phyloP scores from a whole-genome alignment of 2,329 filamentous ascomycete species.

The Hysterium pulicare region DNA sequence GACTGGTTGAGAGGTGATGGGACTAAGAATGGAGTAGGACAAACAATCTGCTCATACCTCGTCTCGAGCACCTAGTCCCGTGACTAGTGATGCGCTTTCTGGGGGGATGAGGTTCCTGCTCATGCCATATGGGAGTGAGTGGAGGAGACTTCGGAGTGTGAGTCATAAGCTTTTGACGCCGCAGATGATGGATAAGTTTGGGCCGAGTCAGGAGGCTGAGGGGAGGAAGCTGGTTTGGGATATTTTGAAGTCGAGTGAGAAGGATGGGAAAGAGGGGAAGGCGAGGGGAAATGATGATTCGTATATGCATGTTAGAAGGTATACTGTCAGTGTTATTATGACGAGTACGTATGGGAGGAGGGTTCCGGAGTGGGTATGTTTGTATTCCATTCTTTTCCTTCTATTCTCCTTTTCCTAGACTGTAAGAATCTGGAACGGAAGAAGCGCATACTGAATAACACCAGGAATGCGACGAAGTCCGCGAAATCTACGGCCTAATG shows the following conservation, averaged over 20 bases:
- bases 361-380: constrained; percentile 6
- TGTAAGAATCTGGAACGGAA: too few relatives aligned
- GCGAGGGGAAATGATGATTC: neutral
- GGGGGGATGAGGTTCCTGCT: constrained; percentile 36
- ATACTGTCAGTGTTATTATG: constrained; percentile 10
- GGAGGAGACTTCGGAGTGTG: constrained; percentile 33
- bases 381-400: neutral
- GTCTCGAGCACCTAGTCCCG: constrained; percentile 29
- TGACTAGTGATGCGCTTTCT: constrained; percentile 33
- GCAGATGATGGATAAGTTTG: constrained; percentile 30
- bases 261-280: constrained; percentile 10
- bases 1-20: too few relatives aligned
- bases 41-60: constrained; percentile 33
- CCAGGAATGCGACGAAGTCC: constrained; percentile 7
- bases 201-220: constrained; percentile 42
- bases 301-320: constrained; percentile 7
- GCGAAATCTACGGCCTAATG: constrained; percentile 9
- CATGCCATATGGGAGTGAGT: constrained; percentile 35
- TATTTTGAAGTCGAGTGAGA: constrained; percentile 29
- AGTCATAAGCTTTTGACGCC: constrained; percentile 32
- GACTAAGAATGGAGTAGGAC: too few relatives aligned
- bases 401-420: too few relatives aligned
- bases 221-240: constrained; percentile 41
- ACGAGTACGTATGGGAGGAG: constrained; percentile 10
- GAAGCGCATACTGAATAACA: neutral